These are phyloP conservation scores for Ascochyta lentis DNA, from an alignment of 2,329 filamentous ascomycete genomes.

Conservation along the genomic window DNA sequence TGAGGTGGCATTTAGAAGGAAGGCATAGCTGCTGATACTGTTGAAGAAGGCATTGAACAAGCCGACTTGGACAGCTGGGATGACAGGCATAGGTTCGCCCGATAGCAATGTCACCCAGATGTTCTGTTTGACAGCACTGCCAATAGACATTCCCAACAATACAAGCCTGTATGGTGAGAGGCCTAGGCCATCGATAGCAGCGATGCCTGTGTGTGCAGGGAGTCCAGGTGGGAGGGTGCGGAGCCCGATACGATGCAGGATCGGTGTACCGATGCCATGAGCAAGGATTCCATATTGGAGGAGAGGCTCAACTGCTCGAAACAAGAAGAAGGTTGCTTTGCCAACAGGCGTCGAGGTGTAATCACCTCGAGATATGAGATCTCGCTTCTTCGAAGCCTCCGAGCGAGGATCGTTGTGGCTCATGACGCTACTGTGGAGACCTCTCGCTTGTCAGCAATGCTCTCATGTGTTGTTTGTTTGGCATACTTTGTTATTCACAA, in stretches of 20 bases:
- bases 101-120: slow-evolving; percentile 59
- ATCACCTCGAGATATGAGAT: slow-evolving; percentile 52
- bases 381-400: slow-evolving; percentile 38
- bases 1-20: slow-evolving; percentile 59
- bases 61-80: slow-evolving; percentile 53
- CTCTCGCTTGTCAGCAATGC: neutral
- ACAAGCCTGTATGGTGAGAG: slow-evolving; percentile 60
- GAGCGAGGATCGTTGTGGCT: slow-evolving; percentile 37
- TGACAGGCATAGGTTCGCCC: slow-evolving; percentile 58
- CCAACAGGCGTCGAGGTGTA: slow-evolving; percentile 51
- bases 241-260: slow-evolving; percentile 58
- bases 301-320: slow-evolving; percentile 56
- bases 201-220: slow-evolving; percentile 49
- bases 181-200: slow-evolving; percentile 51
- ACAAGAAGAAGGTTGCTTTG: slow-evolving; percentile 52
- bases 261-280: slow-evolving; percentile 47
- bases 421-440: slow-evolving; percentile 9
- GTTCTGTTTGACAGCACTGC: slow-evolving; percentile 62
- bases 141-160: slow-evolving; percentile 61
- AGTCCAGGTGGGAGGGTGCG: slow-evolving; percentile 52
- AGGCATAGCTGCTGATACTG: slow-evolving; percentile 62
- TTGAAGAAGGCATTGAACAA: slow-evolving; percentile 64
- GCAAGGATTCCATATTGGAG: slow-evolving; percentile 60
- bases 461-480: neutral
- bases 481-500: neutral